Evolutionary conservation across 1,284 basidiomycete genomes (phyloP).

Genomic region (Rhodotorula sp.): DNA sequence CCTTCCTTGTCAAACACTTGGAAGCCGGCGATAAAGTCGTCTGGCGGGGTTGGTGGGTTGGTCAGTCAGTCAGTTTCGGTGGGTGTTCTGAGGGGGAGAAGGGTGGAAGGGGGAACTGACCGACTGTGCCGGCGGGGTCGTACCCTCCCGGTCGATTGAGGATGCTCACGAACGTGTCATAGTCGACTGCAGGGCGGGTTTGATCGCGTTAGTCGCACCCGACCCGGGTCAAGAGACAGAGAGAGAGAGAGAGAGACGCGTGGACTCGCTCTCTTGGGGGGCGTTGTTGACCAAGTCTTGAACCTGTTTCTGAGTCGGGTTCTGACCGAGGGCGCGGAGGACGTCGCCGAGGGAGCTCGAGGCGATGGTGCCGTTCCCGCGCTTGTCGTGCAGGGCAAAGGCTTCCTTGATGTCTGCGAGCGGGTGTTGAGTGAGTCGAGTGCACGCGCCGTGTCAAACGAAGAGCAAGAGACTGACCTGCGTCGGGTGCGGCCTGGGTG

Average conservation of each 20-base stretch:
- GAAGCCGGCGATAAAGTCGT: constrained; percentile 98
- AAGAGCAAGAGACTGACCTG: constrained; percentile 21
- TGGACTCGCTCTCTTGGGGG: background rate
- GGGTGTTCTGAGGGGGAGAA: too few relatives aligned
- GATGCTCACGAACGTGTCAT: constrained; percentile 83
- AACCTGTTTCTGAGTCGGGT: constrained; percentile 96
- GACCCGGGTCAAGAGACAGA: too few relatives aligned
- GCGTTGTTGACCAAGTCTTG: constrained; percentile 64
- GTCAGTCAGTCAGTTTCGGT: too few relatives aligned
- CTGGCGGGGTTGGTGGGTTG: constrained; percentile 54
- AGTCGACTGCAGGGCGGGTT: constrained; percentile 73
- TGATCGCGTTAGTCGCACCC: too few relatives aligned
- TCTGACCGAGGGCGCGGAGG: constrained; percentile 90
- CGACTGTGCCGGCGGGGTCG: constrained; percentile 90
- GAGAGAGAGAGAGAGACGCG: too few relatives aligned
- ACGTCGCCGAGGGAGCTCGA: constrained; percentile 91
- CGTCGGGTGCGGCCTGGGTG: constrained; percentile 19
- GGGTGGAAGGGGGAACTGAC: too few relatives aligned
- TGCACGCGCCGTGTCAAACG: background rate
- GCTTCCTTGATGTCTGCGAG: constrained; percentile 38
- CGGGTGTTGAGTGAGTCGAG: constrained; percentile 15
- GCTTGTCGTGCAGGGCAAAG: constrained; percentile 82
- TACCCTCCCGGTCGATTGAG: constrained; percentile 94
- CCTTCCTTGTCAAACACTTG: constrained; percentile 99
- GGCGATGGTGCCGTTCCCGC: constrained; percentile 83